Conservation (phyloP, 768 basidiomycete genomes). For the Tephrocybe sp. region DNA sequence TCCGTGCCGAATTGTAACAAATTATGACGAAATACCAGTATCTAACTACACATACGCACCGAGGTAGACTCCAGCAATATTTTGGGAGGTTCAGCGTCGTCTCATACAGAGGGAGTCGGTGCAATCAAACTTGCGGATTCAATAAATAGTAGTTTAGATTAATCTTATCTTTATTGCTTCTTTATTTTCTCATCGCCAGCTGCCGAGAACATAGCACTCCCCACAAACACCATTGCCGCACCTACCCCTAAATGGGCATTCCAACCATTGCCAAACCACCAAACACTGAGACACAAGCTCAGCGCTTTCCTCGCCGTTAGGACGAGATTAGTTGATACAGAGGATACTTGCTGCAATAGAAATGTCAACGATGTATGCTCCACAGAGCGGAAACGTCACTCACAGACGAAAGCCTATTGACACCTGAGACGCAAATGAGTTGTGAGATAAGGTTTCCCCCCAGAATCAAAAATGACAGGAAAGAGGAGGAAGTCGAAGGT, state of each 20-base stretch:
- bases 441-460: slow-evolving; percentile 69
- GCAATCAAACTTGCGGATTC: not conserved
- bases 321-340: slow-evolving; percentile 79
- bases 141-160: no score
- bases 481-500: slow-evolving; percentile 27
- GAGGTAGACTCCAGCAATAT: no score
- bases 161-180: slow-evolving; percentile 15
- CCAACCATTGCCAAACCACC: slow-evolving; percentile 81
- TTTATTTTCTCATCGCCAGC: slow-evolving; percentile 21
- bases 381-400: slow-evolving; percentile 24
- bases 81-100: no score
- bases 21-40: no score
- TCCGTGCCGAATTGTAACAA: no score
- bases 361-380: not conserved
- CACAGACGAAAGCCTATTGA: slow-evolving; percentile 80
- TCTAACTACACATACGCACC: no score
- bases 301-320: slow-evolving; percentile 80
- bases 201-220: slow-evolving; percentile 61
- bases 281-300: slow-evolving; percentile 78
- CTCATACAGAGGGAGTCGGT: not conserved
- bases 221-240: slow-evolving; percentile 72
- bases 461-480: slow-evolving; percentile 56
- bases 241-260: slow-evolving; percentile 64
- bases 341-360: slow-evolving; percentile 60
- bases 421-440: slow-evolving; percentile 79